Conservation (phyloP, 495 filamentous ascomycete genomes). For the Penicillium pancosmium region DNA sequence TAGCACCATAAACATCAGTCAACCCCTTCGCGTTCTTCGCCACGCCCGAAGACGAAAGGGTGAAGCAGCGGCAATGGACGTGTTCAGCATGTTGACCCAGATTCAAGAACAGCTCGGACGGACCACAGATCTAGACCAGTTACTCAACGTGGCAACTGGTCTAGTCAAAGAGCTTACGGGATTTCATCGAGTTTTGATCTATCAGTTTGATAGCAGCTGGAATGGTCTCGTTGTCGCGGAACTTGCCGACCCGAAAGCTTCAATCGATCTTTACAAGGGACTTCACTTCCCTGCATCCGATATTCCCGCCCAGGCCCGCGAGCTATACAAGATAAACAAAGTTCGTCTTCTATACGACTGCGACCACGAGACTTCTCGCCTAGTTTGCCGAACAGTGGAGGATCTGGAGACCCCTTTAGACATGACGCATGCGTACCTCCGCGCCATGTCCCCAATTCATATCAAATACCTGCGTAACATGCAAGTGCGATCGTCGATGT, state of each 20-base stretch:
- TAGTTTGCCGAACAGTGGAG: constrained; percentile 76
- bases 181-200: constrained; percentile 92
- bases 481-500: constrained; percentile 90
- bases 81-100: constrained; percentile 78
- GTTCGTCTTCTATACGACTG: constrained; percentile 46
- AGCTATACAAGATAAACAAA: constrained; percentile 68
- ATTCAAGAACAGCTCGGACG: constrained; percentile 62
- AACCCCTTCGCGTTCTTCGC: constrained; percentile 77
- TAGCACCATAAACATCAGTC: constrained; percentile 68
- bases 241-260: constrained; percentile 76
- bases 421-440: constrained; percentile 81
- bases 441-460: constrained; percentile 86
- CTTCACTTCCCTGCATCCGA: constrained; percentile 91
- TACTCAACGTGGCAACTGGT: constrained; percentile 41
- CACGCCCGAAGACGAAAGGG: constrained; percentile 75
- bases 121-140: constrained; percentile 57
- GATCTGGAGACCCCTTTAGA: constrained; percentile 82
- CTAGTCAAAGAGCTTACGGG: constrained; percentile 77
- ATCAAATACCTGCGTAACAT: constrained; percentile 91
- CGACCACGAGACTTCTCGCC: constrained; percentile 57
- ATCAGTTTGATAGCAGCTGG: constrained; percentile 83
- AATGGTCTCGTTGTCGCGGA: constrained; percentile 90
- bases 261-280: constrained; percentile 86
- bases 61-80: constrained; percentile 89
- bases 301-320: constrained; percentile 83